Base-by-base conservation (phyloP, 163 green algal species). In the Coccomyxa subellipsoidea region DNA sequence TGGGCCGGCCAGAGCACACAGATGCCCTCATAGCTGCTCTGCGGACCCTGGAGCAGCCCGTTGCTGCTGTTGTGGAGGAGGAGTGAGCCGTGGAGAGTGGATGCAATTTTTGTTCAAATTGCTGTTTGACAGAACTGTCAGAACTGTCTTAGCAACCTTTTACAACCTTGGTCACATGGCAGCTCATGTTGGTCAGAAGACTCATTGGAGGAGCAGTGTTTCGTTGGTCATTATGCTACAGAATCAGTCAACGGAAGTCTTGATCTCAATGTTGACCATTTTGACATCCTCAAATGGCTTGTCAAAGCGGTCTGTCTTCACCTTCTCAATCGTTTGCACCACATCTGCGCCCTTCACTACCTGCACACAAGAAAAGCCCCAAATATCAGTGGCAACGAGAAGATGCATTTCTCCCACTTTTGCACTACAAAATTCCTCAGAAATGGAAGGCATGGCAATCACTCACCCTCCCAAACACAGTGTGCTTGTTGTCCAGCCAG, bases 401-500 rank as follows among this genome's bases (percentile, higher is more conserved):
- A n/a, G n/a, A n/a, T n/a, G n/a, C n/a, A n/a, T n/a, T n/a, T n/a
- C n/a, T n/a, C n/a, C n/a, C n/a, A n/a, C n/a, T n/a, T n/a, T n/a
- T n/a, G n/a, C n/a, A n/a, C n/a, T n/a, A n/a, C n/a, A n/a, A n/a
- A n/a, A n/a, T n/a, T n/a, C n/a, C n/a, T n/a, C n/a, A n/a, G n/a
- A n/a, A n/a, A n/a, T n/a, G n/a, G n/a, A n/a, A n/a, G n/a, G n/a
- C n/a, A n/a, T n/a, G n/a, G n/a, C n/a, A n/a, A n/a, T n/a, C n/a
- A 73, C 80, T 31, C 77, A 87, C 88, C 38, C 88, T 85, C 12
- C 96, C 96, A 91, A 99, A 99, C 27, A 99, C 94, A 0, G 96
- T 98, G 90, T 99, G 96, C 93, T 99, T 99, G 85, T 93, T 93
- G 88, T 99, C 96, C 53, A 99, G 90, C 97, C 97, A 99, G 23